Evolutionary conservation across 305 asterid species (phyloP).

Genomic region (Rubia occidens): DNA sequence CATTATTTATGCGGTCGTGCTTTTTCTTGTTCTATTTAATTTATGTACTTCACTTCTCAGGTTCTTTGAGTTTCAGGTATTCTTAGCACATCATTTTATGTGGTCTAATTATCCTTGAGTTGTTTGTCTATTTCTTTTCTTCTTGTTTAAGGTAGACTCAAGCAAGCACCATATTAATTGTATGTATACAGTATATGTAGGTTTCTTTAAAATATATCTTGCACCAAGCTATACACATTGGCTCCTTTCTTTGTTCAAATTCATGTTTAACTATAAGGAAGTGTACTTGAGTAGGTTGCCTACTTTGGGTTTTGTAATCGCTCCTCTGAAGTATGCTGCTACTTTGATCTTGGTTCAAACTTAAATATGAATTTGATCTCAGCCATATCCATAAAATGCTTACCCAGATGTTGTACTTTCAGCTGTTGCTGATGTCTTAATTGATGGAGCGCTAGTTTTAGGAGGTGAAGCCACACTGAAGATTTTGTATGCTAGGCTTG

Average conservation of each 20-base stretch:
- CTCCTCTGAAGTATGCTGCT: background rate
- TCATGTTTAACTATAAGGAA: background rate
- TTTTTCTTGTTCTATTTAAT: background rate
- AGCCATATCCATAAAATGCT: conserved; percentile 18
- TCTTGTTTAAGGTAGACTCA: background rate
- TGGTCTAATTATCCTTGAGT: background rate
- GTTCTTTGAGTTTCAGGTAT: background rate
- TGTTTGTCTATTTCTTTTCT: background rate
- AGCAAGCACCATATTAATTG: background rate
- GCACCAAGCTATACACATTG: background rate
- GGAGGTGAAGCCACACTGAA: conserved; percentile 86
- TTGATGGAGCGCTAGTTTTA: conserved; percentile 89
- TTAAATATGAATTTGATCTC: background rate
- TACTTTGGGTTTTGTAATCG: background rate
- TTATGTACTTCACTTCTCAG: background rate
- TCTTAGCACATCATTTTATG: background rate
- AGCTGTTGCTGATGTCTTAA: conserved; percentile 97
- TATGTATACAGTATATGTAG: background rate
- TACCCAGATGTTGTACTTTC: conserved; percentile 34
- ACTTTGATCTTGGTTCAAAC: background rate
- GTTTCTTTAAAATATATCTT: background rate
- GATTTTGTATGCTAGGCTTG: conserved; percentile 82
- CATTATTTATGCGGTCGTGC: background rate
- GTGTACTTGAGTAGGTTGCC: background rate
- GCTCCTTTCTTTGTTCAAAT: background rate